Evolutionary conservation across 78 protist species (phyloP).

Genomic region (Dictyostelium purpureum): DNA sequence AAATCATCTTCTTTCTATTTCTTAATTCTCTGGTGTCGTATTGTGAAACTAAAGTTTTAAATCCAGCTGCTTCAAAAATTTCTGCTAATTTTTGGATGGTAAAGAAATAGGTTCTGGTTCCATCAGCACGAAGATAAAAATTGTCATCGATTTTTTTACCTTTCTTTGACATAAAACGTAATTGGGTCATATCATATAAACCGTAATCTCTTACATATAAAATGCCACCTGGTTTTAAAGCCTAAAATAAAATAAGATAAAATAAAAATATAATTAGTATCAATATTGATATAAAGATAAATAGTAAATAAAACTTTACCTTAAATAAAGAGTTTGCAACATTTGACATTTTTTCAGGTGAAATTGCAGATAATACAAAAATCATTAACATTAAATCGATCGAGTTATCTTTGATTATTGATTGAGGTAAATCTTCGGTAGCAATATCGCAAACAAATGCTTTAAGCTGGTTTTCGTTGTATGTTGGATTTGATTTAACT

Average conservation of each 20-base stretch:
- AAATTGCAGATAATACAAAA: constrained; percentile 83
- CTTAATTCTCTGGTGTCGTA: constrained; percentile 79
- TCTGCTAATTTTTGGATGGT: constrained; percentile 17
- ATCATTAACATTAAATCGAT: constrained; percentile 74
- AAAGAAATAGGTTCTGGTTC: constrained; percentile 79
- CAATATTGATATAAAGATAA: background rate
- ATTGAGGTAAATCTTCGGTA: constrained; percentile 22
- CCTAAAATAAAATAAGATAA: background rate
- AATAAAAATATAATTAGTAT: background rate
- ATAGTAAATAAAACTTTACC: background rate
- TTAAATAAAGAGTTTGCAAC: constrained; percentile 37
- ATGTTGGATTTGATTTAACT: constrained; percentile 54
- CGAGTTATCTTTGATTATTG: constrained; percentile 49
- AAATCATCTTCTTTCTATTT: constrained; percentile 81
- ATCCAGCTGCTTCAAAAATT: constrained; percentile 59
- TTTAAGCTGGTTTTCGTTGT: constrained; percentile 40
- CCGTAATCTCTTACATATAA: constrained; percentile 86
- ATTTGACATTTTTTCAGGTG: constrained; percentile 30
- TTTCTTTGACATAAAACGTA: constrained; percentile 63
- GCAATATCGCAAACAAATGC: constrained; percentile 83
- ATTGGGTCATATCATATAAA: constrained; percentile 84
- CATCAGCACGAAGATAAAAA: constrained; percentile 83
- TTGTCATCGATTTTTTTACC: constrained; percentile 79
- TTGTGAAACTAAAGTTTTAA: constrained; percentile 4
- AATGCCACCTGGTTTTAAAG: constrained; percentile 86